Conservation (phyloP, 441 rosid genomes). For the Croton laevigatus region DNA sequence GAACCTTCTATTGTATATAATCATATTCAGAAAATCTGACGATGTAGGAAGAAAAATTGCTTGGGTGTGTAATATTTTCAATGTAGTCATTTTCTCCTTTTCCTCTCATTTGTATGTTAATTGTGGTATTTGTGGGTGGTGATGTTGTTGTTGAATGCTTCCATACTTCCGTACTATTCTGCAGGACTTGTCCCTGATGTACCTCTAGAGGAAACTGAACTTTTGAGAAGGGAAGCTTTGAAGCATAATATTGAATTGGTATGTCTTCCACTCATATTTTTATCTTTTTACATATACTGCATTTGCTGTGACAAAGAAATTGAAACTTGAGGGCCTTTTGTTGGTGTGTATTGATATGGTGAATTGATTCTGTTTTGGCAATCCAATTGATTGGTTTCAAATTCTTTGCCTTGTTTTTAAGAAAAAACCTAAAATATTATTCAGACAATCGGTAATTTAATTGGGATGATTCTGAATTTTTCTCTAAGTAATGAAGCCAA, state of each 20-base stretch:
- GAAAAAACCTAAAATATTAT: neutral
- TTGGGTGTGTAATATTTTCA: neutral
- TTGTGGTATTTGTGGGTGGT: neutral
- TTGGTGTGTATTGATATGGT: neutral
- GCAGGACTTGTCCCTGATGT: conserved; percentile 97
- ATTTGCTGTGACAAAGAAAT: conserved; percentile 1
- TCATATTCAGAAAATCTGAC: neutral
- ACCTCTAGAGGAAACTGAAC: conserved; percentile 83
- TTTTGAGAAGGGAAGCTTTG: conserved; percentile 61
- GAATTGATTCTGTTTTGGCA: neutral
- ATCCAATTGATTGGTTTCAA: neutral
- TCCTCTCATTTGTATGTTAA: conserved; percentile 2
- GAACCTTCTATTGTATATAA: neutral
- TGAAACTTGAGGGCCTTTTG: neutral
- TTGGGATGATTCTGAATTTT: neutral
- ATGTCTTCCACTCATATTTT: conserved; percentile 11
- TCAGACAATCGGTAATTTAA: neutral
- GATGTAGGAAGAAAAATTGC: neutral
- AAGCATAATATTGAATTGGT: conserved; percentile 78
- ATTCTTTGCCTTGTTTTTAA: neutral
- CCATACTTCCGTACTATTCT: conserved; percentile 3
- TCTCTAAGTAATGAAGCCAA: neutral
- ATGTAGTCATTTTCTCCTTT: neutral
- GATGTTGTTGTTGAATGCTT: conserved; percentile 12
- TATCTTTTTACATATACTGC: neutral